phyloP scores from a whole-genome alignment of 2,329 filamentous ascomycete genomes.

The Aspergillus jensenii region DNA sequence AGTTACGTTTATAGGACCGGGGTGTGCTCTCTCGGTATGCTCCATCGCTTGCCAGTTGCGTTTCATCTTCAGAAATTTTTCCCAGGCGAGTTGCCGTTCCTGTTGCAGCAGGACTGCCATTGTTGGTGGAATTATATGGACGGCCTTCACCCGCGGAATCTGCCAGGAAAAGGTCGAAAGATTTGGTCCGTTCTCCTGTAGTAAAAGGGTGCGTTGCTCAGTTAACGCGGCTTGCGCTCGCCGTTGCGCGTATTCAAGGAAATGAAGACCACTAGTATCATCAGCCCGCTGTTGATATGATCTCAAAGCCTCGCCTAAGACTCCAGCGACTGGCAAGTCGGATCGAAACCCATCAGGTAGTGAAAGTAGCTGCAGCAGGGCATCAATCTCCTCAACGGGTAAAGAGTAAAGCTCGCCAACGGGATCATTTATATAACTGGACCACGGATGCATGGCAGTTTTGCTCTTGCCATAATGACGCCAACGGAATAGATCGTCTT shows the following conservation, averaged over 20 bases:
- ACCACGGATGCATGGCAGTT: background rate
- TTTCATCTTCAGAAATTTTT: background rate
- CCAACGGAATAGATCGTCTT: background rate
- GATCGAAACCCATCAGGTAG: background rate
- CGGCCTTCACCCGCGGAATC: background rate
- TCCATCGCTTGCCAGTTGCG: background rate
- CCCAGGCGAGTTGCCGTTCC: background rate
- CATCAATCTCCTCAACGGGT: conserved; percentile 2
- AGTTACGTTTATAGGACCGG: background rate
- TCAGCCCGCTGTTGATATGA: background rate
- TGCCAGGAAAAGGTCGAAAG: background rate
- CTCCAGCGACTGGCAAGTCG: background rate
- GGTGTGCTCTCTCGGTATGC: background rate
- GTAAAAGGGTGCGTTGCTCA: background rate
- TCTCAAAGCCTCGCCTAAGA: background rate
- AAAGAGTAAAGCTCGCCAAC: background rate
- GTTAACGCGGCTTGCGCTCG: background rate
- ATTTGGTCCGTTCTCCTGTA: background rate
- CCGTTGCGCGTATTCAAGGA: background rate
- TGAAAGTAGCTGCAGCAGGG: background rate
- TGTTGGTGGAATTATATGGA: background rate
- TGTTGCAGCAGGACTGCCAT: background rate
- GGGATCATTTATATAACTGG: background rate
- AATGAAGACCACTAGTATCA: background rate
- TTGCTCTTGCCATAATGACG: background rate